A percentile compares a stretch with the other conserved stretches of the same genome.
Conservation (phyloP, 2,329 filamentous ascomycete species). For the Scortechinia acanthostroma region DNA sequence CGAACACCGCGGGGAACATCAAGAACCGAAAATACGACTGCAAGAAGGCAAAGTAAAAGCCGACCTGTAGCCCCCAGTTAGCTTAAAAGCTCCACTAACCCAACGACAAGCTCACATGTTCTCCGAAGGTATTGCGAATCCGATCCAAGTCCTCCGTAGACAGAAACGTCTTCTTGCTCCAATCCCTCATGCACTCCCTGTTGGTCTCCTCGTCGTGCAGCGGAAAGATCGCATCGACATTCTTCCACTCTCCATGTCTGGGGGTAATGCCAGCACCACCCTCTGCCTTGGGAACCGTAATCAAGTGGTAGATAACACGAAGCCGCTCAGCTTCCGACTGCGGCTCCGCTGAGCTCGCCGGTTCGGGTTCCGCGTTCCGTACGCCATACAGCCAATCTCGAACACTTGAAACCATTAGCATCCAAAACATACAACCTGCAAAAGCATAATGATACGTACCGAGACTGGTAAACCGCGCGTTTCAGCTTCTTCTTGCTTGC, state of each 20-base stretch:
- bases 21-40: conserved; percentile 1
- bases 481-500: neutral
- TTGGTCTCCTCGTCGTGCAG: conserved; percentile 2
- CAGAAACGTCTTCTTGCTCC: conserved; percentile 1
- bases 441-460: neutral
- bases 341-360: neutral
- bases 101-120: neutral
- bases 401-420: neutral
- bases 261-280: neutral
- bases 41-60: neutral
- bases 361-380: neutral
- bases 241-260: neutral
- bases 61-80: neutral
- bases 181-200: neutral
- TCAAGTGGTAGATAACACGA: neutral
- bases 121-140: neutral
- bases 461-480: neutral
- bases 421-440: neutral
- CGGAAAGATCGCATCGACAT: neutral
- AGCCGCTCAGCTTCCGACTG: neutral
- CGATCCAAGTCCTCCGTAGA: neutral
- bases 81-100: neutral
- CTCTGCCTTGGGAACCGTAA: neutral
- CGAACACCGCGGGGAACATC: neutral
- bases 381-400: neutral